Evolutionary conservation across 306 rosid genomes (phyloP).

Genomic region (Casuarina glauca): DNA sequence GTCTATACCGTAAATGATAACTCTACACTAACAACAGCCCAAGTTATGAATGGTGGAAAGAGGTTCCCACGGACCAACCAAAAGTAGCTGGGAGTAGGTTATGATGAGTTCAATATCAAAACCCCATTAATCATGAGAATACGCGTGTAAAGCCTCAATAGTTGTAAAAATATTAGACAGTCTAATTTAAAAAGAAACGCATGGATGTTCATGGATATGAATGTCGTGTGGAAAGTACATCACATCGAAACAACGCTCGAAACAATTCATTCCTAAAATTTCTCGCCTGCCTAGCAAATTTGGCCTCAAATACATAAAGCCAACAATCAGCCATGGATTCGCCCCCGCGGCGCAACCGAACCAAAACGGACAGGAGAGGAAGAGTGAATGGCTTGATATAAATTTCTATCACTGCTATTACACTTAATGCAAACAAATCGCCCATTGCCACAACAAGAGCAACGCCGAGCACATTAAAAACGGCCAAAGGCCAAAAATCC

Average conservation of each 20-base stretch:
- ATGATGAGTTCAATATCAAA: not conserved
- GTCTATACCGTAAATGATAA: not conserved
- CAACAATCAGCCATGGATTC: not conserved
- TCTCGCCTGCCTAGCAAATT: not conserved
- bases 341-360: not conserved
- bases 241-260: not conserved
- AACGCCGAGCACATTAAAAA: not conserved
- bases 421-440: not conserved
- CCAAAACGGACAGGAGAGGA: too few relatives aligned
- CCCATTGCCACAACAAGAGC: not conserved
- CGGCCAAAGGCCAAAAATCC: conserved; percentile 1
- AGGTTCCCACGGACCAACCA: not conserved
- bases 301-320: not conserved
- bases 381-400: not conserved
- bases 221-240: not conserved
- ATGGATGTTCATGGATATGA: not conserved
- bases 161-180: not conserved
- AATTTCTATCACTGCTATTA: not conserved
- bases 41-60: not conserved
- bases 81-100: not conserved
- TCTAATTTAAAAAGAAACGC: not conserved
- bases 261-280: conserved; percentile 6
- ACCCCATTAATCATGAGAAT: not conserved
- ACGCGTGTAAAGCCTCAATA: not conserved
- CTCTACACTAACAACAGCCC: not conserved